Base-by-base conservation (phyloP, 306 rosid genomes). In the Biancaea sappan region DNA sequence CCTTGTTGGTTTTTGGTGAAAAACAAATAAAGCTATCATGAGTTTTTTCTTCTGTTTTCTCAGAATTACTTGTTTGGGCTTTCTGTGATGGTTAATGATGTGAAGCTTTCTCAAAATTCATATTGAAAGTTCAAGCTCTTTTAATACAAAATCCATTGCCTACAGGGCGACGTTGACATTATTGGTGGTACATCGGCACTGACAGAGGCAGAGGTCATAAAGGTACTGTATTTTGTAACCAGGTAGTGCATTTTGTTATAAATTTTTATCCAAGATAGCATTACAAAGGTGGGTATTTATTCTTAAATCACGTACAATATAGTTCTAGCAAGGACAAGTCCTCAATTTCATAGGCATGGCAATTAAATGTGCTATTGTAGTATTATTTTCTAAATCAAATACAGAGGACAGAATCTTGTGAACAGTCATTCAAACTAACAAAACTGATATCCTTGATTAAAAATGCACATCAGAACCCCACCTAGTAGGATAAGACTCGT, bases 91-190 rank as follows among this genome's bases (percentile, higher is more conserved):
- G 72, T 75, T 53, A 46, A 37, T 59, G 81, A 18, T 69, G 80
- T 81, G 56, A 58, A 54, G 57, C 75, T 76, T 74, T 58, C 60
- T 22, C 2, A 19, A 38, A 32, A 71, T 37, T 28, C 29, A 56
- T 21, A 68, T 44, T 54, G 31, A 22, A 66, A 61, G 57, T 76
- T 71, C 37, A 35, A 40, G 69, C 44, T 58, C 66, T 62, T 50
- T 58, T 60, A 64, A 53, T 66, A 34, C 21, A 9, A 31, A 74
- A 56, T 77, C 44, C 74, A 26, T 79, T 84, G 74, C 26, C 69
- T 60, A 81, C 86, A 94, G 98, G 97, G 94, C 69, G 98, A 94
- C 86, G 91, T 91, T 78, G 98, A 94, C 81, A 88, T 94, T 79
- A 83, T 94, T 84, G 98, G 98, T 66, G 97, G 97, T 54, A 77